phyloP scores from a whole-genome alignment of 2,329 filamentous ascomycete genomes.

The Aureobasidium namibiae region DNA sequence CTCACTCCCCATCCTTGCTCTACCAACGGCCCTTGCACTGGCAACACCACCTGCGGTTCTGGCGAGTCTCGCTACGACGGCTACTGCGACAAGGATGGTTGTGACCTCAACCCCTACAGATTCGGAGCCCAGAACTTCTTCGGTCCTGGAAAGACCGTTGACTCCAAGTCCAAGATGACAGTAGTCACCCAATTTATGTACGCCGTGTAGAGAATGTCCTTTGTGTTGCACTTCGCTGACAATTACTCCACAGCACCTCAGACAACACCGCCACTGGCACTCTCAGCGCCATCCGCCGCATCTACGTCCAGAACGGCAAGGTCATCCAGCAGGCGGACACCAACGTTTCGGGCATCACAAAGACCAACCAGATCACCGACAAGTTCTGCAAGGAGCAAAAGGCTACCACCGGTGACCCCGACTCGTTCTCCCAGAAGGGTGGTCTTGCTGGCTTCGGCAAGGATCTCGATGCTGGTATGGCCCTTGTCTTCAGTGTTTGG shows the following conservation, averaged over 20 bases:
- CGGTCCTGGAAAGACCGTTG: slow-evolving; percentile 47
- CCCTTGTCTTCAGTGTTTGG: slow-evolving; percentile 54
- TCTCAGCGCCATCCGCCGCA: slow-evolving; percentile 50
- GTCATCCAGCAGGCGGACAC: slow-evolving; percentile 37
- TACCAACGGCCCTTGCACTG: slow-evolving; percentile 42
- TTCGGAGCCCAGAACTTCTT: slow-evolving; percentile 57
- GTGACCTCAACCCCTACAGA: slow-evolving; percentile 61
- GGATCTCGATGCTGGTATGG: slow-evolving; percentile 51
- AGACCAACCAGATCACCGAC: slow-evolving; percentile 46
- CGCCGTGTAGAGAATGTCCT: no score
- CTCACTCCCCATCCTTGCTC: slow-evolving; percentile 59
- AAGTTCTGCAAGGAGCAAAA: slow-evolving; percentile 44
- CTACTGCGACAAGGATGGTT: slow-evolving; percentile 54
- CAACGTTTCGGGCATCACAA: slow-evolving; percentile 39
- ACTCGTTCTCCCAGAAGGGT: slow-evolving; percentile 47
- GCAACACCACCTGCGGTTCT: slow-evolving; percentile 40
- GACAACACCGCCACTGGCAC: slow-evolving; percentile 43
- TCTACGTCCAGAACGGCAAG: slow-evolving; percentile 56
- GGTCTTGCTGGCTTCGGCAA: slow-evolving; percentile 48
- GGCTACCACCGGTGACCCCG: slow-evolving; percentile 25
- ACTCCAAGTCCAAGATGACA: slow-evolving; percentile 48
- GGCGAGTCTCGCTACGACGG: slow-evolving; percentile 52
- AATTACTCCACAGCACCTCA: slow-evolving; percentile 2
- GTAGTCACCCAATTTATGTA: slow-evolving; percentile 18
- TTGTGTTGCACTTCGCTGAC: neutral